A percentile compares a stretch with the other conserved stretches of the same genome.
Evolutionary conservation across 345 rosid species (phyloP).

Genomic region (Atalantia buxifolia): DNA sequence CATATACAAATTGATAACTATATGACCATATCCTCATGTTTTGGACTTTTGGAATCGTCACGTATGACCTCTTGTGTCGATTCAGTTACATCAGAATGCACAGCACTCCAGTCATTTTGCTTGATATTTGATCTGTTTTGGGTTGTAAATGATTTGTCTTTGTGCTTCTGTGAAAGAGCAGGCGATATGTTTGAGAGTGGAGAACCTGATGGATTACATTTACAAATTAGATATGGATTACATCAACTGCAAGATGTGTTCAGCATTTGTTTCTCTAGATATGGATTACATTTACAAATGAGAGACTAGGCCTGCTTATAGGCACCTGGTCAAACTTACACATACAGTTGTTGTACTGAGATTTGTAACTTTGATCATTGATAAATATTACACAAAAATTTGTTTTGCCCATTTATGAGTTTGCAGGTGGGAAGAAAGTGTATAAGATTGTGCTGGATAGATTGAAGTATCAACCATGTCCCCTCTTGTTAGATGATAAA

Average conservation of each 20-base stretch:
- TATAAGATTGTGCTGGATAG: slow-evolving; percentile 31
- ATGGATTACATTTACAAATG: not conserved
- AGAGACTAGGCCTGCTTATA: not conserved
- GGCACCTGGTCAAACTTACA: not conserved
- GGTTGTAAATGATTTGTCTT: not conserved
- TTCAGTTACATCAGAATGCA: not conserved
- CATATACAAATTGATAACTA: not conserved
- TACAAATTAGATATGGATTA: too few relatives aligned
- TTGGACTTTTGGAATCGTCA: not conserved
- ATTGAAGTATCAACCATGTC: slow-evolving; percentile 16
- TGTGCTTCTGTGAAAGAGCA: not conserved
- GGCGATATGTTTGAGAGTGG: not conserved
- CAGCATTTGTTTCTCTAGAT: not conserved
- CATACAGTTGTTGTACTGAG: not conserved
- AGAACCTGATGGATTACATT: not conserved
- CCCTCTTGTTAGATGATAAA: not conserved
- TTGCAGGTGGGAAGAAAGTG: slow-evolving; percentile 29
- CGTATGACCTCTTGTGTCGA: not conserved
- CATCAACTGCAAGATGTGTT: not conserved
- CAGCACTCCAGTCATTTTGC: not conserved
- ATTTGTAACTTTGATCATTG: not conserved
- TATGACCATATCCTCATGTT: not conserved
- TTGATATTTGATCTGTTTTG: not conserved
- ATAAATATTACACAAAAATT: not conserved
- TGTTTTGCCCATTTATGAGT: not conserved